These are phyloP conservation scores for Speleostelium caveatum DNA, from an alignment of 78 protist species.

Conservation along the genomic window DNA sequence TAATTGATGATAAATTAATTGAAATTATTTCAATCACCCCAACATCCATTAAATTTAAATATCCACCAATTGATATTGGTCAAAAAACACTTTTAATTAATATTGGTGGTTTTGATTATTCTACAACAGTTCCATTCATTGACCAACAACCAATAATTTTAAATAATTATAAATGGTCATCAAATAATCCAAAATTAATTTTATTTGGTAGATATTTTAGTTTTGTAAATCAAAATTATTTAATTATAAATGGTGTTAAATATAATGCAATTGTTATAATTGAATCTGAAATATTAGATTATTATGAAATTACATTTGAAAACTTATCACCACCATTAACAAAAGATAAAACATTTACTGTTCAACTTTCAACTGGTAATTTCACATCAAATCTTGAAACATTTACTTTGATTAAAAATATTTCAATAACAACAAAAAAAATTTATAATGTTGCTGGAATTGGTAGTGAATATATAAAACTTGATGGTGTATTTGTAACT, in stretches of 20 bases:
- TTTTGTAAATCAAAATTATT: background rate
- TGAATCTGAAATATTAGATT: background rate
- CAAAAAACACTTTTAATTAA: background rate
- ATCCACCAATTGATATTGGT: background rate
- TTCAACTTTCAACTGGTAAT: background rate
- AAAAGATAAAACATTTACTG: background rate
- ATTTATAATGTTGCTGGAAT: background rate
- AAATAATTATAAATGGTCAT: background rate
- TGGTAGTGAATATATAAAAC: background rate
- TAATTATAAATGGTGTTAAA: background rate
- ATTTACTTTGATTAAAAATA: background rate
- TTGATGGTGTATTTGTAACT: background rate
- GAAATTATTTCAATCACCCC: background rate
- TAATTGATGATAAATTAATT: background rate
- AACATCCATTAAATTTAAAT: background rate
- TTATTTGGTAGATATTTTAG: background rate
- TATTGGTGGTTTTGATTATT: slow-evolving; percentile 5
- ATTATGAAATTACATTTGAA: background rate
- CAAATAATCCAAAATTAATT: background rate
- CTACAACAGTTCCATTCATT: background rate
- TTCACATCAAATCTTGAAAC: background rate
- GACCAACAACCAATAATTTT: background rate
- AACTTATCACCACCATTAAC: background rate
- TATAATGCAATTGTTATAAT: background rate
- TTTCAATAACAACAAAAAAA: background rate